Conservation (phyloP, 2,329 filamentous ascomycete genomes). For the Helotiales sp. region DNA sequence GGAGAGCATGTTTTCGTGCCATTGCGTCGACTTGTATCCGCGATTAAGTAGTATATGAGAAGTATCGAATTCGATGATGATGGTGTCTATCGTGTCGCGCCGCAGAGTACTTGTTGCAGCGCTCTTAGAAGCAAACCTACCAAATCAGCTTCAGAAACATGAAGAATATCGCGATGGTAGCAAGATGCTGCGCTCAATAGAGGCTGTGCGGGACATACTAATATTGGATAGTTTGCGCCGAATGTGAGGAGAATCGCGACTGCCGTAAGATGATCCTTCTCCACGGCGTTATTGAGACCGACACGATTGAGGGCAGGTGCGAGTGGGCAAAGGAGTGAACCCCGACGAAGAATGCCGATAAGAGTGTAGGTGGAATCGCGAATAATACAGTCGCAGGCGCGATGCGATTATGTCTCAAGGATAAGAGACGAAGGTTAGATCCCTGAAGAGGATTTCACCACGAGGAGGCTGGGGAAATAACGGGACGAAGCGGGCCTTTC, state of each 20-base stretch:
- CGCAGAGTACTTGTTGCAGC: background rate
- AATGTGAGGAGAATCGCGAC: constrained; percentile 4
- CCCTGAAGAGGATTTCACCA: constrained; percentile 12
- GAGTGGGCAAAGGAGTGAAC: constrained; percentile 12
- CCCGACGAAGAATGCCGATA: constrained; percentile 10
- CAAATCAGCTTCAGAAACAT: background rate
- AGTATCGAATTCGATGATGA: constrained; percentile 11
- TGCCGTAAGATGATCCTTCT: constrained; percentile 7
- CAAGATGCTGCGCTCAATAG: background rate
- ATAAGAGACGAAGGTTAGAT: constrained; percentile 9
- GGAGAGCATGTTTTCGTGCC: constrained; percentile 43
- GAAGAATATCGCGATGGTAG: background rate
- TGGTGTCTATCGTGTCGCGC: background rate
- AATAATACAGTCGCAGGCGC: constrained; percentile 5
- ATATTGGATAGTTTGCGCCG: background rate
- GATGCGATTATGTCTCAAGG: constrained; percentile 18
- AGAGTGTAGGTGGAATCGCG: constrained; percentile 7
- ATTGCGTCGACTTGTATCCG: constrained; percentile 17
- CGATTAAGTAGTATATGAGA: constrained; percentile 6
- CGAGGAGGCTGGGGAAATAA: constrained; percentile 18
- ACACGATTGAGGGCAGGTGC: background rate
- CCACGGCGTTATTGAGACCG: constrained; percentile 14
- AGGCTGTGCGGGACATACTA: constrained; percentile 1
- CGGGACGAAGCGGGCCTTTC: constrained; percentile 8
- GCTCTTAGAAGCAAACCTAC: background rate